Evolutionary conservation across 768 basidiomycete genomes (phyloP).

Genomic region (Hygrocybe punicea): DNA sequence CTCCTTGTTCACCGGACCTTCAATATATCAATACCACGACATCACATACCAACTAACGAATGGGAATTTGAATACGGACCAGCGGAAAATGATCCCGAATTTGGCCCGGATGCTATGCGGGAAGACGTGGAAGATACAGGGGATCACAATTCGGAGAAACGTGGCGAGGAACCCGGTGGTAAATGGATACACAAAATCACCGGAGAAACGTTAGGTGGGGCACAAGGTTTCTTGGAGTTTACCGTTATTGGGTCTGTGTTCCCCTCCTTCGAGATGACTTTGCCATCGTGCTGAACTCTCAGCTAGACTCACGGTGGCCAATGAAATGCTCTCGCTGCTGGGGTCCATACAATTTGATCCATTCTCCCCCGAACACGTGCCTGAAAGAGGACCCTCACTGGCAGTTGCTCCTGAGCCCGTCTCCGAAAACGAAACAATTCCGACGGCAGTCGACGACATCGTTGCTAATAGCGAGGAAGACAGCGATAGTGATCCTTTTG

Average conservation of each 20-base stretch:
- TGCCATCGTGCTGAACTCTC: constrained; percentile 6
- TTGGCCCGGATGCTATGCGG: constrained; percentile 39
- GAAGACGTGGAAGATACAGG: constrained; percentile 24
- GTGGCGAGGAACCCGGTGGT: constrained; percentile 49
- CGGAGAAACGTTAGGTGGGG: constrained; percentile 64
- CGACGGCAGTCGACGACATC: constrained; percentile 4
- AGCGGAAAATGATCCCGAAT: constrained; percentile 76
- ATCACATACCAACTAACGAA: constrained; percentile 76
- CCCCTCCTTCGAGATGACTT: background rate
- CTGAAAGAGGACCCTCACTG: constrained; percentile 16
- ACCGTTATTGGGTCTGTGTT: constrained; percentile 79
- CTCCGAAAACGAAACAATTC: constrained; percentile 13
- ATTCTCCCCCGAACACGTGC: constrained; percentile 59
- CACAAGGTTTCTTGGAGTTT: constrained; percentile 67
- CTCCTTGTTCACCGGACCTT: constrained; percentile 88
- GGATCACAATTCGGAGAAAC: constrained; percentile 22
- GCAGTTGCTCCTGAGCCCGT: constrained; percentile 14
- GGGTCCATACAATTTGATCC: constrained; percentile 80
- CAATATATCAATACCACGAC: constrained; percentile 90
- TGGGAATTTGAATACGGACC: constrained; percentile 88
- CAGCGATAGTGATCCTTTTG: constrained; percentile 28
- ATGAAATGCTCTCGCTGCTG: constrained; percentile 88
- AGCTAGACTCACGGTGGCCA: constrained; percentile 76
- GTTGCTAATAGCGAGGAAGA: constrained; percentile 24
- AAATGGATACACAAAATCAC: constrained; percentile 77